Evolutionary conservation across 1,139 yeast genomes (phyloP), one percentile per base, ranked within the genome.

Genomic region (Maudiozyma humilis): DNA sequence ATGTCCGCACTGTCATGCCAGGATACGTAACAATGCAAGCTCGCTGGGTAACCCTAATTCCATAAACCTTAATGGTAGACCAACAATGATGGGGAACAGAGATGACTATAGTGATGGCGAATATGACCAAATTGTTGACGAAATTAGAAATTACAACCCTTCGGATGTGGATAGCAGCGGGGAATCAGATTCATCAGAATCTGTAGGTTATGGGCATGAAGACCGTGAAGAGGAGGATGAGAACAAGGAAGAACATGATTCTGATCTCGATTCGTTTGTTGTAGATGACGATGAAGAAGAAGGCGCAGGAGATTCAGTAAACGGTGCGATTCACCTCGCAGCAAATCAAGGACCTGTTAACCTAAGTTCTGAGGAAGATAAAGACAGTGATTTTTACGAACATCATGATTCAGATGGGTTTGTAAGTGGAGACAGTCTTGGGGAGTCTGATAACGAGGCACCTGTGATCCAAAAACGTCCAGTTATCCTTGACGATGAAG

Each of bases 51-150:
- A 17, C 12, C 14, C n/a, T 17, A 25, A 32, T 18, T 27, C 41
- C 4, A 36, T 36, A n/a, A 36, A 27, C 23, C 8, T 38, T 12
- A 23, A 25, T 14, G 12, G 23, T 29, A 37, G 31, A 13, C 51
- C 51, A 8, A 35, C 10, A 19, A 35, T 35, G 27, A 20, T 14
- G 15, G 42, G 45, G 15, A 48, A 52, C 20, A 45, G 47, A 19
- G 60, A 56, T 31, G 62, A 57, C 27, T 55, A 55, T 42, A 54
- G 59, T 36, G 62, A 56, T 35, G 61, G 55, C 16, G 62, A 57
- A 41, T 48, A 55, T 18, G 54, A 51, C 20, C 54, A 48, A 10
- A 43, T 54, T 27, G 52, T 55, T n/a, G 44, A 45, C 23, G 58
- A 51, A n/a, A 40, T 57, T 29, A 50, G 47, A 20, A 47, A 39